Conservation (phyloP, 441 rosid species). For the Brassica hybrid region DNA sequence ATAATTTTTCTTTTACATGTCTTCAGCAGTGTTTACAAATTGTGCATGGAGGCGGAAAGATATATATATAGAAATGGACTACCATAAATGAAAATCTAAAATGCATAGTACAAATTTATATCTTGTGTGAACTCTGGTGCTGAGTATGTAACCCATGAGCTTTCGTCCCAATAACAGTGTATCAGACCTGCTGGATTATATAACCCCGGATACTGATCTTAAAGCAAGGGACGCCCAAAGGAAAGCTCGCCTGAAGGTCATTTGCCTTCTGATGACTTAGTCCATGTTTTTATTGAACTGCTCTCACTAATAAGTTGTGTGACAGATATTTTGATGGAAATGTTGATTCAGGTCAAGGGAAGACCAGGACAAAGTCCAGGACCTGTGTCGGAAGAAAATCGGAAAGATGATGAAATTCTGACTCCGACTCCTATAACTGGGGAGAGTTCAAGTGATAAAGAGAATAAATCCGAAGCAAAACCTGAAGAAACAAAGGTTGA, state of each 20-base stretch:
- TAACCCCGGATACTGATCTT: conserved; percentile 72
- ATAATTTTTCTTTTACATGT: conserved; percentile 17
- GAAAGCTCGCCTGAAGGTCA: conserved; percentile 78
- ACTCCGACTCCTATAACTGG: conserved; percentile 44
- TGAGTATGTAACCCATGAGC: conserved; percentile 38
- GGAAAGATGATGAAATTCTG: conserved; percentile 64
- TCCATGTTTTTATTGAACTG: conserved; percentile 18
- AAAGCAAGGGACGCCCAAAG: conserved; percentile 77
- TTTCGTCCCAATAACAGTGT: conserved; percentile 57
- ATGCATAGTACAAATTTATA: conserved; percentile 28
- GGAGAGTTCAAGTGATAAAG: conserved; percentile 70
- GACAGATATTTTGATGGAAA: conserved; percentile 30
- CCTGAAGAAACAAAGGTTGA: conserved; percentile 55
- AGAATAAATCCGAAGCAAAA: conserved; percentile 68
- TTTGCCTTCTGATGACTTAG: conserved; percentile 23
- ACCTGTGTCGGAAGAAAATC: conserved; percentile 65
- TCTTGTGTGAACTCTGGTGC: conserved; percentile 33
- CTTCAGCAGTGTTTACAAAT: conserved; percentile 1
- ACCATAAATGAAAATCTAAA: conserved; percentile 22
- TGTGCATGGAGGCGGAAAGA: conserved; percentile 13
- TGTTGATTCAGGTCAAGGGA: conserved; percentile 67
- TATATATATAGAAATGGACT: conserved; percentile 26
- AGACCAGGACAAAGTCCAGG: conserved; percentile 70
- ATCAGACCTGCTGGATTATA: conserved; percentile 87
- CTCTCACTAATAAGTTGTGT: conserved; percentile 27